Percentiles rank a stretch among this genome's conserved stretches.
Evolutionary conservation across 306 rosid genomes (phyloP).

Genomic region (Canavalia gladiata): DNA sequence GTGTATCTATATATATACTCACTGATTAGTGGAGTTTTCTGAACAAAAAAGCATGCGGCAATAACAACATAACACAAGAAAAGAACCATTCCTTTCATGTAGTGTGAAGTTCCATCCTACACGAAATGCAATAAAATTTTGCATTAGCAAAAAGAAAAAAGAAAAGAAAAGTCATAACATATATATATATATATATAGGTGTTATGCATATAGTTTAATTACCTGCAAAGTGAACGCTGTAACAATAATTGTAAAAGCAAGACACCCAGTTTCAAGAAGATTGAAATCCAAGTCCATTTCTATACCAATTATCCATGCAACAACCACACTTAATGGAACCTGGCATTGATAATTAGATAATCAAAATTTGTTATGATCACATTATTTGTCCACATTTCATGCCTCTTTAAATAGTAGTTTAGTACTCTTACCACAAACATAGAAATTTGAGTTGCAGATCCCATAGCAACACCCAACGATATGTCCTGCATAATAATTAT

Average conservation of each 20-base stretch:
- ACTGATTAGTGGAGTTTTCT: slow-evolving; percentile 57
- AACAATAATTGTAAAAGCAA: slow-evolving; percentile 73
- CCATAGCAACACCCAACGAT: slow-evolving; percentile 90
- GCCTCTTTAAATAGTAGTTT: background rate
- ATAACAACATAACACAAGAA: slow-evolving; percentile 77
- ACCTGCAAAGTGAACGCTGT: slow-evolving; percentile 92
- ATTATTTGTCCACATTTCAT: background rate
- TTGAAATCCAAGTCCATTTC: slow-evolving; percentile 85
- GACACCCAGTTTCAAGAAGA: slow-evolving; percentile 85
- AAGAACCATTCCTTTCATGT: slow-evolving; percentile 87
- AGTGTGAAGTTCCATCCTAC: slow-evolving; percentile 96
- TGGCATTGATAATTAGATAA: slow-evolving; percentile 36
- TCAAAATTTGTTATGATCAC: slow-evolving; percentile 5
- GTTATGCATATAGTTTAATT: background rate
- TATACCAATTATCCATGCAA: slow-evolving; percentile 90
- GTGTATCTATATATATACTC: slow-evolving; percentile 30
- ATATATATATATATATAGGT: background rate
- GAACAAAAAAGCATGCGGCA: slow-evolving; percentile 85
- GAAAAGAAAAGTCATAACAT: background rate
- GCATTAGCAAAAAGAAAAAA: background rate
- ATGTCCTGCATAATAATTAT: slow-evolving; percentile 65
- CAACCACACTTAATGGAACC: slow-evolving; percentile 89
- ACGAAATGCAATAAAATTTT: background rate
- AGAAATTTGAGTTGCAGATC: slow-evolving; percentile 95
- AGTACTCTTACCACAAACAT: slow-evolving; percentile 79